phyloP scores from a whole-genome alignment of 1,139 yeast species.

The Kodamaea sp. region DNA sequence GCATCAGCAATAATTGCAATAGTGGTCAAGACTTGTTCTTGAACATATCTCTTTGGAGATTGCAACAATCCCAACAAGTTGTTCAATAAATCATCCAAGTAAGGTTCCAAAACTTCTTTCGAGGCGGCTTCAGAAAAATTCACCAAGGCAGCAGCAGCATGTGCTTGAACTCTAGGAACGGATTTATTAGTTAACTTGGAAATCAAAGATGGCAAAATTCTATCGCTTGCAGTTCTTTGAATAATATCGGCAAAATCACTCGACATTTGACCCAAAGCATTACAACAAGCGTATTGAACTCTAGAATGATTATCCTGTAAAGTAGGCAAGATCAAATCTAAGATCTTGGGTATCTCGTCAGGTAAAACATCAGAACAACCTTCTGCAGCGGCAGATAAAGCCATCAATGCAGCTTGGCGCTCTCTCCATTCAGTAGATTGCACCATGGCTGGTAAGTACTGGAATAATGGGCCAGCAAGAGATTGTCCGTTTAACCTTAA shows the following conservation, averaged over 20 bases:
- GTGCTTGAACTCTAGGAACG: conserved; percentile 92
- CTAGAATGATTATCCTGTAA: conserved; percentile 83
- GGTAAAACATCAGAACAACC: conserved; percentile 91
- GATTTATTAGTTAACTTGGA: conserved; percentile 68
- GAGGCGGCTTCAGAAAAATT: conserved; percentile 92
- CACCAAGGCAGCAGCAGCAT: conserved; percentile 97
- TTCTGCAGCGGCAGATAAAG: conserved; percentile 93
- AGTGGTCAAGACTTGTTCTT: conserved; percentile 94
- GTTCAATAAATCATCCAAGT: conserved; percentile 72
- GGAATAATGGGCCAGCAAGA: conserved; percentile 81
- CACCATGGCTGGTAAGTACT: conserved; percentile 80
- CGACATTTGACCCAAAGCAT: conserved; percentile 96
- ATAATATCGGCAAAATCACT: conserved; percentile 92
- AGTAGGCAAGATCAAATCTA: conserved; percentile 81
- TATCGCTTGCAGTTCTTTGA: conserved; percentile 74
- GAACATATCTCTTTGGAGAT: conserved; percentile 88
- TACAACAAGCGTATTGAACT: conserved; percentile 96
- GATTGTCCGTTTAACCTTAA: conserved; percentile 79
- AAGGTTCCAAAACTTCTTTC: conserved; percentile 84
- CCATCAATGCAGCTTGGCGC: conserved; percentile 96
- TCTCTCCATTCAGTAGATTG: conserved; percentile 82
- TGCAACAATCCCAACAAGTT: conserved; percentile 66
- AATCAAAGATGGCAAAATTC: conserved; percentile 83
- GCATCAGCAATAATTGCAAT: conserved; percentile 98
- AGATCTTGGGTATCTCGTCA: conserved; percentile 72